These are phyloP conservation scores for Parastagonospora nodorum DNA, from an alignment of 2,329 filamentous ascomycete species.

Conservation along the genomic window DNA sequence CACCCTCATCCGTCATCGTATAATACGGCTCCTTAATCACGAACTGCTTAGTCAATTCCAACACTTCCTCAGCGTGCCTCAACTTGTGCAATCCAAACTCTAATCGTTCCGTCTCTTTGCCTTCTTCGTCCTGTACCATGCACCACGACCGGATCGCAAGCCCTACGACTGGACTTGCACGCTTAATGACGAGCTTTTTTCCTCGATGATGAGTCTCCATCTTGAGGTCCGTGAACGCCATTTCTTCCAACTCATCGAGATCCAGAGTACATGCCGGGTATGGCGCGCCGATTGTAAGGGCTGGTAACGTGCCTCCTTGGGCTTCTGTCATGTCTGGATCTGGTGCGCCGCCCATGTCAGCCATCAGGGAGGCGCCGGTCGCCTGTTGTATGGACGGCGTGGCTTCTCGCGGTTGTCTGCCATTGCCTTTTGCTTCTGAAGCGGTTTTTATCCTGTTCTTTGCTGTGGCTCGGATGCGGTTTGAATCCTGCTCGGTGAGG, in stretches of 20 bases:
- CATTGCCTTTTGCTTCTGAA: conserved; percentile 18
- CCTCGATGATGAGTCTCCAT: conserved; percentile 51
- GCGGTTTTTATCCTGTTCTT: conserved; percentile 22
- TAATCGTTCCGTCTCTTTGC: conserved; percentile 41
- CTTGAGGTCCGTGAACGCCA: conserved; percentile 41
- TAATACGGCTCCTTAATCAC: conserved; percentile 63
- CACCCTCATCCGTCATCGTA: conserved; percentile 48
- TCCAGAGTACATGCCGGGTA: conserved; percentile 28
- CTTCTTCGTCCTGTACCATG: conserved; percentile 43
- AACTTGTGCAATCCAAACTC: conserved; percentile 33
- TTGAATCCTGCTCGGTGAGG: conserved; percentile 33
- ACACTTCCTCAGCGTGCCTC: conserved; percentile 37
- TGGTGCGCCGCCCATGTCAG: conserved; percentile 35
- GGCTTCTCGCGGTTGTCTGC: conserved; percentile 26
- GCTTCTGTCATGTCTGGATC: conserved; percentile 24
- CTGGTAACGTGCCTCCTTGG: conserved; percentile 25
- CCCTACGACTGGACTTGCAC: conserved; percentile 33
- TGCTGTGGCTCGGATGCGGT: conserved; percentile 31
- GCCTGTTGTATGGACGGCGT: conserved; percentile 28
- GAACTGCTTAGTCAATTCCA: conserved; percentile 44
- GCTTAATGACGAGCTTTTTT: conserved; percentile 41
- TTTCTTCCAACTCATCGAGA: conserved; percentile 21
- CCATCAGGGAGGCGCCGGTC: conserved; percentile 38
- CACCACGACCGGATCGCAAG: conserved; percentile 41
- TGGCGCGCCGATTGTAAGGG: conserved; percentile 25